These are phyloP conservation scores for Nectriaceae sp. DNA, from an alignment of 2,329 filamentous ascomycete genomes.

Conservation along the genomic window DNA sequence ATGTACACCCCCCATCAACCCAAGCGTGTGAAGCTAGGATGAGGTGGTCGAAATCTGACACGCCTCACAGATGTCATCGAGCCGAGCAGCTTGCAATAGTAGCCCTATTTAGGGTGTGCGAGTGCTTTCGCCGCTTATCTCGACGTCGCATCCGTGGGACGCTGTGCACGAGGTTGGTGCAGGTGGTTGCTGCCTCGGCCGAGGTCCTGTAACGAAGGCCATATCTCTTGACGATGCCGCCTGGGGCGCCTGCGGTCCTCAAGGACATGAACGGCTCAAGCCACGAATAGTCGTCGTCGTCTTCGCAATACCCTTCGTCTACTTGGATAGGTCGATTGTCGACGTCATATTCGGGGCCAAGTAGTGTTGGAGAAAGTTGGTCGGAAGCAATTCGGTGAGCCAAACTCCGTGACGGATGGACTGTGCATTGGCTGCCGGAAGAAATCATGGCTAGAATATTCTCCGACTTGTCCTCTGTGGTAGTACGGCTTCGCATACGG, in stretches of 20 bases:
- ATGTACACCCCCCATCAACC: slow-evolving; percentile 2
- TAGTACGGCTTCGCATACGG: not conserved
- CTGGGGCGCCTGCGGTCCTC: slow-evolving; percentile 9
- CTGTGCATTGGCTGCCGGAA: not conserved
- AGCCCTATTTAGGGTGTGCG: no score
- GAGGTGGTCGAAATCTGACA: no score
- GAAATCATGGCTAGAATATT: not conserved
- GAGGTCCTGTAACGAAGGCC: slow-evolving; percentile 25
- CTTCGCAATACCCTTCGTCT: slow-evolving; percentile 32
- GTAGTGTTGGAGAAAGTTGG: not conserved
- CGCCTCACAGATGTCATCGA: no score
- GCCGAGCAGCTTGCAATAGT: no score
- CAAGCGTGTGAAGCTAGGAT: no score
- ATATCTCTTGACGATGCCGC: slow-evolving; percentile 22
- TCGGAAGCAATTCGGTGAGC: not conserved
- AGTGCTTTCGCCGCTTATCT: slow-evolving; percentile 18
- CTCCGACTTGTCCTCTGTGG: not conserved
- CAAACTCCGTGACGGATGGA: not conserved
- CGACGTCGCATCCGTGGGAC: slow-evolving; percentile 29
- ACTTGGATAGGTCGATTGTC: slow-evolving; percentile 21
- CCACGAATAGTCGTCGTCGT: slow-evolving; percentile 28
- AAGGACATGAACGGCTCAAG: slow-evolving; percentile 17
- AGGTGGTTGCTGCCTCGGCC: slow-evolving; percentile 24
- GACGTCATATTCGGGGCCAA: slow-evolving; percentile 5
- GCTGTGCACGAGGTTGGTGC: slow-evolving; percentile 24